Conservation (phyloP, 306 rosid genomes). For the Cucumis cinereus region DNA sequence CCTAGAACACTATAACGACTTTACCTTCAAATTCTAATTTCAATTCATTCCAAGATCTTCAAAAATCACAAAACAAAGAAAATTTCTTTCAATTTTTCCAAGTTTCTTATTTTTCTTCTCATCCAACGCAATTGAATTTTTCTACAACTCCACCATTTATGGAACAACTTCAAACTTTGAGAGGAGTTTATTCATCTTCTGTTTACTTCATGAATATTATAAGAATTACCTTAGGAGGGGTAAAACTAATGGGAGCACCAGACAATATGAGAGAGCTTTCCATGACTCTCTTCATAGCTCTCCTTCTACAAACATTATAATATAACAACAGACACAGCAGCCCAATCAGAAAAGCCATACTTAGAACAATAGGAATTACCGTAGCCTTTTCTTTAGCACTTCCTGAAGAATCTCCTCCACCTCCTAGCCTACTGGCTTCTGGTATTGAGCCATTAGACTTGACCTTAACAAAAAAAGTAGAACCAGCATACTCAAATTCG, state of each 20-base stretch:
- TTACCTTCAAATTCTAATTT: too few species aligned
- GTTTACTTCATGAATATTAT: too few species aligned
- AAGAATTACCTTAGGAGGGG: too few species aligned
- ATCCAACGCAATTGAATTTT: too few species aligned
- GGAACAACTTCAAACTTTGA: too few species aligned
- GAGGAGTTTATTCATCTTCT: too few species aligned
- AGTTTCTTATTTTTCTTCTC: too few species aligned
- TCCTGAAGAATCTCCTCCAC: slow-evolving; percentile 30
- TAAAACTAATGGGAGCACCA: slow-evolving; percentile 67
- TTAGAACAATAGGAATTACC: slow-evolving; percentile 61
- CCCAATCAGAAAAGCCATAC: slow-evolving; percentile 49
- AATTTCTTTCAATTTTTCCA: too few species aligned
- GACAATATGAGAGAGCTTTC: slow-evolving; percentile 59
- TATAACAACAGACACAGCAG: slow-evolving; percentile 54
- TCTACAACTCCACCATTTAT: too few species aligned
- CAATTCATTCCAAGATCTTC: too few species aligned
- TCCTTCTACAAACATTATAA: slow-evolving; percentile 61
- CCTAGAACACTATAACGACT: too few species aligned
- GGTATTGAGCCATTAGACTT: slow-evolving; percentile 37
- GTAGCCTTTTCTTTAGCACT: slow-evolving; percentile 40
- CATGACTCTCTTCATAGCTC: slow-evolving; percentile 51
- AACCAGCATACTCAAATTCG: slow-evolving; percentile 73
- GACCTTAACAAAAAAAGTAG: slow-evolving; percentile 71
- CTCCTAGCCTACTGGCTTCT: slow-evolving; percentile 22
- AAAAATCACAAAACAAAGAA: too few species aligned